phyloP scores from a whole-genome alignment of 1,139 yeast species.

The Pichia sp. region DNA sequence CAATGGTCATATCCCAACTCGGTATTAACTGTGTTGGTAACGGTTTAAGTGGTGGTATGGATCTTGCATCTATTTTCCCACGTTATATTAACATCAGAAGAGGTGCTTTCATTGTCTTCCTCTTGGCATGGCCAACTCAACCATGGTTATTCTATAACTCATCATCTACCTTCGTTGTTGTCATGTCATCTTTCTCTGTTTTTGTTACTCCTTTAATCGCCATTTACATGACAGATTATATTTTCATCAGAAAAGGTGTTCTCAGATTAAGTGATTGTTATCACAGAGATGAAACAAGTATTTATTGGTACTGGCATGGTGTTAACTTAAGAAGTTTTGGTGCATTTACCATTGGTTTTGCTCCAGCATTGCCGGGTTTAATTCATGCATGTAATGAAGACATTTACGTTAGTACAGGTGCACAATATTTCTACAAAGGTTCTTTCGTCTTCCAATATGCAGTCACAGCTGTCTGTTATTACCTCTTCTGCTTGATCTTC shows the following conservation, averaged over 20 bases:
- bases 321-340: neutral
- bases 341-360: neutral
- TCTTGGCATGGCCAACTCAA: neutral
- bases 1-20: neutral
- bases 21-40: conserved; percentile 2
- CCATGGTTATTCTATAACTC: conserved; percentile 4
- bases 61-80: neutral
- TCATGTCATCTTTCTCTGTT: conserved; percentile 6
- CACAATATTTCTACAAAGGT: neutral
- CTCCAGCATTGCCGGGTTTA: conserved; percentile 1
- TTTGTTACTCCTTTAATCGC: conserved; percentile 1
- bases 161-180: neutral
- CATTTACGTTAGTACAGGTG: neutral
- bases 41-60: conserved; percentile 3
- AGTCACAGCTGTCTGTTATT: neutral
- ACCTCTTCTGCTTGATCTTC: neutral
- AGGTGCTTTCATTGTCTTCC: neutral
- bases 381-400: neutral
- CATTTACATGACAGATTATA: neutral
- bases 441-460: neutral
- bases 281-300: neutral
- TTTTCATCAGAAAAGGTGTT: neutral
- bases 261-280: neutral
- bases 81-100: neutral
- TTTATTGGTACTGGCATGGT: conserved; percentile 3